These are phyloP conservation scores for Yarrowia sp. DNA, from an alignment of 805 yeast species.

Conservation along the genomic window DNA sequence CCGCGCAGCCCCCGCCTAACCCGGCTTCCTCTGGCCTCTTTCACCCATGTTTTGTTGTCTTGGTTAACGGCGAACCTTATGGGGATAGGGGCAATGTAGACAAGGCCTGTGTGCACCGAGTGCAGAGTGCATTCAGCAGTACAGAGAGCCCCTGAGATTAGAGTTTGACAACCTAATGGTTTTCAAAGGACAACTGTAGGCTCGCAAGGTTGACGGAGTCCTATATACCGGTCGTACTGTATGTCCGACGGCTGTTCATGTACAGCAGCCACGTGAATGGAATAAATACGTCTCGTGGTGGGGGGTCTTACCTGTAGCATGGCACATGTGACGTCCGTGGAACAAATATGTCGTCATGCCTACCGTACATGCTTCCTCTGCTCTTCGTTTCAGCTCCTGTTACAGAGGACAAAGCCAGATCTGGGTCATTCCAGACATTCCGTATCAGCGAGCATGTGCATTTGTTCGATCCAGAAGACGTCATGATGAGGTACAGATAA, in stretches of 20 bases:
- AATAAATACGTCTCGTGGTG: background rate
- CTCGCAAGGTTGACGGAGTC: no score
- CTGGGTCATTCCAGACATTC: no score
- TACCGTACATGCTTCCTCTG: no score
- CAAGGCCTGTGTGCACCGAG: background rate
- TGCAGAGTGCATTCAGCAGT: background rate
- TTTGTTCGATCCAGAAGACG: no score
- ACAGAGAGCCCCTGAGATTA: background rate
- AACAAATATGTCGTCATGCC: background rate
- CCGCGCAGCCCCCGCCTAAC: background rate
- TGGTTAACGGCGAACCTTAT: constrained; percentile 16
- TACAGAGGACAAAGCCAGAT: background rate
- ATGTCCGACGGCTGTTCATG: background rate
- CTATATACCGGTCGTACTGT: background rate
- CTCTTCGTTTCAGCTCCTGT: background rate
- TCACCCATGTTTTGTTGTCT: background rate
- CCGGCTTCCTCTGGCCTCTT: background rate
- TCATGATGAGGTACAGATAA: no score
- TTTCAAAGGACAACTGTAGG: no score
- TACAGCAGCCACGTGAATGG: background rate
- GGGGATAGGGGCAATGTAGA: background rate
- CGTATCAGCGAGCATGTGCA: no score
- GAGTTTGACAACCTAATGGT: background rate
- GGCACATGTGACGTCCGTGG: background rate
- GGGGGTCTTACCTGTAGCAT: background rate